Base-by-base conservation (phyloP, 192 early-diverging fungal species). In the Umbelopsis sp. region DNA sequence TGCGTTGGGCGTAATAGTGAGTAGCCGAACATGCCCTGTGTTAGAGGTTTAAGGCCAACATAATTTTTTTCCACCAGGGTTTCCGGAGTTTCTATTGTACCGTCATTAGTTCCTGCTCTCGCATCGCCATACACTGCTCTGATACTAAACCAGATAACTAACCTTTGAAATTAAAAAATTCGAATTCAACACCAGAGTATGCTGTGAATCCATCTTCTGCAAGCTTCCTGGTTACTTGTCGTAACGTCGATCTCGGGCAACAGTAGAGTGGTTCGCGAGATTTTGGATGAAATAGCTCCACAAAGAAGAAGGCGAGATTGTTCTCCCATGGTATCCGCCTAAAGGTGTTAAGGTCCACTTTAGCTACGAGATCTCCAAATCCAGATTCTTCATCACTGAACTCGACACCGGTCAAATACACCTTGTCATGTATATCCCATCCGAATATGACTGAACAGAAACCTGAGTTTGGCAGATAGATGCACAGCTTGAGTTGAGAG, bases 11-110 rank as follows among this genome's bases (percentile, higher is more conserved):
- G 86, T 26, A 88, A 71, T 7, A 93, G 56, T 17, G 87, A 89
- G 71, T 95, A 95, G 41, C 93, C 93, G 78, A 92, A 91, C 92
- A 94, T 95, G 14, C 93, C 93, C 4, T 82, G 82, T 5, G 93
- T 93, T 3, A 95, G 70, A 25, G 90, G 87, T 1, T 65, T 45
- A 20, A 91, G 78, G 0, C 77, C 70, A 16, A 80, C 73, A 53
- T 91, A 86, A 11, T 85, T 74, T 77, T 95, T 93, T 50, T 66
- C 80, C 1, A 73, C 82, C 20, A 95, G 41, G n/a, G 86, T 81
- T 11, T 89, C 82, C 0, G 90, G 86, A 3, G 90, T 91, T 75
- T 95, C 93, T 91, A 74, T 31, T 50, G 9, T 41, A 41, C 38
- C 38, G 38, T 4, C 38, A 41, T 41, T 41, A 41, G 38, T 41